These are phyloP conservation scores for Komagataella phaffii DNA, from an alignment of 805 yeast genomes.

Conservation along the genomic window DNA sequence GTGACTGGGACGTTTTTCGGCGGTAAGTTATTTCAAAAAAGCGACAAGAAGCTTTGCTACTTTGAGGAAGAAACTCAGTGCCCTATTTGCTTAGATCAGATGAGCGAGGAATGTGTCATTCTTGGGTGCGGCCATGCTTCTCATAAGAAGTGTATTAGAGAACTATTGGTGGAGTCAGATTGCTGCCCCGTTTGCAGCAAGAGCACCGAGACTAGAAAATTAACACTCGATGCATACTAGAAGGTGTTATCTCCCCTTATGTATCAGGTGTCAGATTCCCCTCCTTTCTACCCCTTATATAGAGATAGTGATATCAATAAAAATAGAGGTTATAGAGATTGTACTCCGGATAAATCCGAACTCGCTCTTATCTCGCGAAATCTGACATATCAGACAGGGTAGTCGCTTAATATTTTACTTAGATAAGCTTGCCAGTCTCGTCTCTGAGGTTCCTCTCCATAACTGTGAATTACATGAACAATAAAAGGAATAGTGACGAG, in stretches of 20 bases:
- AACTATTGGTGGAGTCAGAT: background rate
- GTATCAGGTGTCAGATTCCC: no score
- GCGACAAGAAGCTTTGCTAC: background rate
- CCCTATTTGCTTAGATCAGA: background rate
- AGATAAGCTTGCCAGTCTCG: background rate
- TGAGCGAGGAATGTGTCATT: background rate
- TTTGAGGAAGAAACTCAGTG: background rate
- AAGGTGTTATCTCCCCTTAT: background rate
- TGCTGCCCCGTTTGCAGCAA: background rate
- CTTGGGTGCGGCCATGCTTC: background rate
- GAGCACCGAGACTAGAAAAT: background rate
- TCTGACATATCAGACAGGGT: background rate
- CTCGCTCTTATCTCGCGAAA: background rate
- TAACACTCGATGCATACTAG: background rate
- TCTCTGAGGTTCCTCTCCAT: background rate
- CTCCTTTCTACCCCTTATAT: background rate
- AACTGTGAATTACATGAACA: background rate
- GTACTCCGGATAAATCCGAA: background rate
- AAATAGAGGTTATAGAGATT: background rate
- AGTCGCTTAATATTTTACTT: background rate
- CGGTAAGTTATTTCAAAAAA: background rate
- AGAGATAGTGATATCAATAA: background rate
- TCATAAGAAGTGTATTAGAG: background rate
- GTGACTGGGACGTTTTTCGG: background rate
- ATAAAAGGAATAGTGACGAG: background rate